Evolutionary conservation across 768 basidiomycete genomes (phyloP).

Genomic region (Psilocybe cyanescens): DNA sequence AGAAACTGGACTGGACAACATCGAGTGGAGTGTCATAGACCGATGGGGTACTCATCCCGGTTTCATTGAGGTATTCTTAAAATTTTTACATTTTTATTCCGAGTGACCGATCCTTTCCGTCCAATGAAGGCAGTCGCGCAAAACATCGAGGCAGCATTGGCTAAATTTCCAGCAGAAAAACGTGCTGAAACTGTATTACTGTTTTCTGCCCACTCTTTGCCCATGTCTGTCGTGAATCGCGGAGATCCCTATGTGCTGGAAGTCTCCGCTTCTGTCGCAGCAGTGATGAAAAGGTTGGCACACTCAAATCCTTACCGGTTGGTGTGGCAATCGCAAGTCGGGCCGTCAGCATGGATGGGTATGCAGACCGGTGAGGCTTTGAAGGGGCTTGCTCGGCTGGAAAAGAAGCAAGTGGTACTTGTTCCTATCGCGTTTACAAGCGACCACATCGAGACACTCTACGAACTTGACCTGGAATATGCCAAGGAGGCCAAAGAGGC

Average conservation of each 20-base stretch:
- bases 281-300: slow-evolving; percentile 88
- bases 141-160: slow-evolving; percentile 82
- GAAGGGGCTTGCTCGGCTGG: slow-evolving; percentile 81
- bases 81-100: slow-evolving; percentile 3
- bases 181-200: slow-evolving; percentile 81
- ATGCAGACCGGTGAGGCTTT: slow-evolving; percentile 93
- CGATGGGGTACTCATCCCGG: slow-evolving; percentile 97
- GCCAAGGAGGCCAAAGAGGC: slow-evolving; percentile 90
- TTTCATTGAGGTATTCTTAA: slow-evolving; percentile 79
- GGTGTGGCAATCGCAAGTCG: slow-evolving; percentile 98
- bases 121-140: slow-evolving; percentile 80
- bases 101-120: slow-evolving; percentile 11
- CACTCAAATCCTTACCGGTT: slow-evolving; percentile 88
- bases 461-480: slow-evolving; percentile 95
- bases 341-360: slow-evolving; percentile 97
- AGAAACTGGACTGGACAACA: slow-evolving; percentile 60
- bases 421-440: slow-evolving; percentile 98
- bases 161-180: slow-evolving; percentile 72
- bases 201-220: slow-evolving; percentile 97
- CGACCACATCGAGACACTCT: slow-evolving; percentile 98
- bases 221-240: slow-evolving; percentile 98
- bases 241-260: slow-evolving; percentile 97
- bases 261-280: slow-evolving; percentile 91
- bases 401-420: slow-evolving; percentile 76
- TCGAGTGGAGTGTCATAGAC: slow-evolving; percentile 98